A percentile compares a stretch with the other conserved stretches of the same genome.
phyloP scores from a whole-genome alignment of 495 filamentous ascomycete genomes.

The Aspergillus bertholletiae region DNA sequence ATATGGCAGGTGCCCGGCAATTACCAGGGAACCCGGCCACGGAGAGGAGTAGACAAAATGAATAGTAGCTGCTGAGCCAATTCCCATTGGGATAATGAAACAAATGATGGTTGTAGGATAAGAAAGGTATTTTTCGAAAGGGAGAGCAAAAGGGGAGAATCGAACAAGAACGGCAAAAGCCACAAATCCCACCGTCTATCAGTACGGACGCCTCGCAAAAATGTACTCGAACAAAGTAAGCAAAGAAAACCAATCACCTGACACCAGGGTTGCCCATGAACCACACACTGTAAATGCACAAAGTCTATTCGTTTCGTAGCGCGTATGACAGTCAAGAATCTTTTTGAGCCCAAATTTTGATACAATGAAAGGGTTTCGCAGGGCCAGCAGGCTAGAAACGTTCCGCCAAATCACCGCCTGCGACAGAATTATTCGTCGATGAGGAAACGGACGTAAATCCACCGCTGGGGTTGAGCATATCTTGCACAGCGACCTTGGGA shows the following conservation, averaged over 20 bases:
- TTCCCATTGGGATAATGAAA: slow-evolving; percentile 8
- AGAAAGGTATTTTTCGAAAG: neutral
- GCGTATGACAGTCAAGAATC: slow-evolving; percentile 29
- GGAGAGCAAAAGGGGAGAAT: slow-evolving; percentile 5
- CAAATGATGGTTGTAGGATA: slow-evolving; percentile 4
- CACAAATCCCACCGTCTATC: slow-evolving; percentile 35
- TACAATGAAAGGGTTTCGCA: neutral
- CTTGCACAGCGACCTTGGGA: slow-evolving; percentile 85
- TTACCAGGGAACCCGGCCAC: neutral
- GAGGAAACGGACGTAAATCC: slow-evolving; percentile 58
- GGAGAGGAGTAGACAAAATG: slow-evolving; percentile 13
- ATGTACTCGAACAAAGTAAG: slow-evolving; percentile 18
- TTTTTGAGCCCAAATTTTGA: slow-evolving; percentile 16
- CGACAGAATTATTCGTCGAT: slow-evolving; percentile 48
- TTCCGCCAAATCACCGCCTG: slow-evolving; percentile 38
- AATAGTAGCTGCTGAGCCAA: slow-evolving; percentile 16
- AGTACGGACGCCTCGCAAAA: slow-evolving; percentile 30
- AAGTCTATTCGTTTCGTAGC: slow-evolving; percentile 46
- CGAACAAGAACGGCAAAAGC: slow-evolving; percentile 14
- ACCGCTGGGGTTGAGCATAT: slow-evolving; percentile 65
- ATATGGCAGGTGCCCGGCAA: neutral
- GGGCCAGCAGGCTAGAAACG: slow-evolving; percentile 26
- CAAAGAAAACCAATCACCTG: slow-evolving; percentile 18
- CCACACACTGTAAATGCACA: slow-evolving; percentile 38
- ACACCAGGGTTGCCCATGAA: slow-evolving; percentile 27